A percentile compares a stretch with the other conserved stretches of the same genome.
Conservation (phyloP, 2,329 filamentous ascomycete genomes). For the Zymoseptoria tritici region DNA sequence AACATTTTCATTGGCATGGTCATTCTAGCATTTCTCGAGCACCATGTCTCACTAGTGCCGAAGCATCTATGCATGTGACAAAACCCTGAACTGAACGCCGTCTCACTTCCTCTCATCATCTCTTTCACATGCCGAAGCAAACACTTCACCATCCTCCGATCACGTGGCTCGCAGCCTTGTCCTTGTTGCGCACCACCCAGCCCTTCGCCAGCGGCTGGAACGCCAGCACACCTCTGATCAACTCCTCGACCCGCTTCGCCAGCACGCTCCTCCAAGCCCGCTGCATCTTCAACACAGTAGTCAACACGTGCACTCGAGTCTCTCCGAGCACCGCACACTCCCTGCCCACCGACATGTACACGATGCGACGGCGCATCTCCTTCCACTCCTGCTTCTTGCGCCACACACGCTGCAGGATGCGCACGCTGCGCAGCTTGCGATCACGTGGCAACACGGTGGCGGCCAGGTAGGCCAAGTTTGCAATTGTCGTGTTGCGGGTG, state of each 20-base stretch:
- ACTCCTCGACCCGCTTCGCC: conserved; percentile 27
- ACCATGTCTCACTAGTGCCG: not conserved
- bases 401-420: conserved; percentile 47
- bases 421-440: conserved; percentile 43
- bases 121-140: not conserved
- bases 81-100: not conserved
- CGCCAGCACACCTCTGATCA: conserved; percentile 31
- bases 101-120: not conserved
- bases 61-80: not conserved
- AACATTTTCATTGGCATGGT: not conserved
- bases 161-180: conserved; percentile 11
- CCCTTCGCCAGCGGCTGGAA: conserved; percentile 1
- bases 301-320: conserved; percentile 34
- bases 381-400: conserved; percentile 25
- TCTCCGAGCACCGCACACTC: conserved; percentile 43
- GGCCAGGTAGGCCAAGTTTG: conserved; percentile 53
- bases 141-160: conserved; percentile 22
- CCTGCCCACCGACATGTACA: conserved; percentile 36
- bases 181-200: not conserved
- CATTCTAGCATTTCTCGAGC: not conserved
- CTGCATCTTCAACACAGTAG: conserved; percentile 39
- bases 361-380: not conserved
- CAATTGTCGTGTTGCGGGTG: conserved; percentile 48
- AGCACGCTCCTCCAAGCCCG: conserved; percentile 36
- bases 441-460: conserved; percentile 49